phyloP scores from a whole-genome alignment of 441 rosid species.

The Pelargonium myrrhifolium region DNA sequence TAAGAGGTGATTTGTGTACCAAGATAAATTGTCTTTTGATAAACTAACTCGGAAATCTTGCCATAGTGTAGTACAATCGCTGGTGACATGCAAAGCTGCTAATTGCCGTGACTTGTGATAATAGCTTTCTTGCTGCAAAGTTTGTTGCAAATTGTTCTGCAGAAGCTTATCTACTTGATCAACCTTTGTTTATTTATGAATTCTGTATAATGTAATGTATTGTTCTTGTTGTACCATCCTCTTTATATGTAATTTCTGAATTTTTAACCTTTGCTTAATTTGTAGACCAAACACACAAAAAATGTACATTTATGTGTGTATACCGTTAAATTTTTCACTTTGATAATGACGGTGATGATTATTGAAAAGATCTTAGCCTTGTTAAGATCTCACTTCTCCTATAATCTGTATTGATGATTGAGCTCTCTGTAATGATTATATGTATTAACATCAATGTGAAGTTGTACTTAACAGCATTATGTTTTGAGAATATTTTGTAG shows the following conservation, averaged over 20 bases:
- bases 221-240: background rate
- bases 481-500: too few relatives aligned
- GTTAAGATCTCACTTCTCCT: too few relatives aligned
- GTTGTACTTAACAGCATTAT: too few relatives aligned
- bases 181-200: background rate
- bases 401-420: too few relatives aligned
- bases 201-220: background rate
- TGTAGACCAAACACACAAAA: background rate
- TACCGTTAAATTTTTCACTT: background rate
- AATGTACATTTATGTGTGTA: background rate
- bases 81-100: background rate
- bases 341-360: background rate
- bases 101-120: background rate
- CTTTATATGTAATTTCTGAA: background rate
- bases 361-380: background rate
- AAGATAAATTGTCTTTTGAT: too few relatives aligned
- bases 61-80: background rate
- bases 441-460: too few relatives aligned
- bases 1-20: too few relatives aligned
- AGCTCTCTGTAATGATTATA: too few relatives aligned
- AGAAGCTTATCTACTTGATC: background rate
- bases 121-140: too few relatives aligned
- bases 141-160: too few relatives aligned
- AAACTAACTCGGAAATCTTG: too few relatives aligned
- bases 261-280: background rate